Conservation (phyloP, 1,284 basidiomycete genomes). For the Trichosporon sp. region DNA sequence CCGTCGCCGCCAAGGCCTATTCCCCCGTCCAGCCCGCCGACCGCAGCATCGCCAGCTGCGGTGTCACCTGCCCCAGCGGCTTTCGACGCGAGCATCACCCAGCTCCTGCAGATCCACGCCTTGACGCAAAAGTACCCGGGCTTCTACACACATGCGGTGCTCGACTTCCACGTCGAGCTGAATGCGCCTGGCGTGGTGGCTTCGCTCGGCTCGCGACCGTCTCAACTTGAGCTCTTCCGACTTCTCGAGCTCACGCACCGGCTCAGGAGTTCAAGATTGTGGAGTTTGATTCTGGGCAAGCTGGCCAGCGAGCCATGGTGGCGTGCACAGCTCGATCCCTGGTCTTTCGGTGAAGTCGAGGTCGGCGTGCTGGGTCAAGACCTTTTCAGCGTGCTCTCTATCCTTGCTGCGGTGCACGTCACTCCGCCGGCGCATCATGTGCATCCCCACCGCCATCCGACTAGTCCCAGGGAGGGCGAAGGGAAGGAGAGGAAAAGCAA, state of each 20-base stretch:
- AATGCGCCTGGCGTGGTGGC: slow-evolving; percentile 10
- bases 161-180: slow-evolving; percentile 23
- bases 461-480: not conserved
- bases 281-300: slow-evolving; percentile 16
- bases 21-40: not conserved
- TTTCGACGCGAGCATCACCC: slow-evolving; percentile 13
- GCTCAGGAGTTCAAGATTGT: slow-evolving; percentile 10
- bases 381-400: slow-evolving; percentile 10
- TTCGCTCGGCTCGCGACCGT: slow-evolving; percentile 2
- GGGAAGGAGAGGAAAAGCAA: not conserved
- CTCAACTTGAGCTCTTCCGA: slow-evolving; percentile 10
- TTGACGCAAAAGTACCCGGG: slow-evolving; percentile 16
- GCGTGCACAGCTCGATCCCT: slow-evolving; percentile 16
- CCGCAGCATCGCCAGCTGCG: not conserved
- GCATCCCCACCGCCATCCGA: no score
- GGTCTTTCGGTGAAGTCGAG: slow-evolving; percentile 11
- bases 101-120: slow-evolving; percentile 16
- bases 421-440: slow-evolving; percentile 2
- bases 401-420: slow-evolving; percentile 10
- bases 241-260: slow-evolving; percentile 16
- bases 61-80: not conserved
- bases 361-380: slow-evolving; percentile 6
- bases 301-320: slow-evolving; percentile 9
- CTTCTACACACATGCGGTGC: slow-evolving; percentile 17
- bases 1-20: not conserved